Conservation (phyloP, 306 rosid species). For the Acacia melanoxylon region DNA sequence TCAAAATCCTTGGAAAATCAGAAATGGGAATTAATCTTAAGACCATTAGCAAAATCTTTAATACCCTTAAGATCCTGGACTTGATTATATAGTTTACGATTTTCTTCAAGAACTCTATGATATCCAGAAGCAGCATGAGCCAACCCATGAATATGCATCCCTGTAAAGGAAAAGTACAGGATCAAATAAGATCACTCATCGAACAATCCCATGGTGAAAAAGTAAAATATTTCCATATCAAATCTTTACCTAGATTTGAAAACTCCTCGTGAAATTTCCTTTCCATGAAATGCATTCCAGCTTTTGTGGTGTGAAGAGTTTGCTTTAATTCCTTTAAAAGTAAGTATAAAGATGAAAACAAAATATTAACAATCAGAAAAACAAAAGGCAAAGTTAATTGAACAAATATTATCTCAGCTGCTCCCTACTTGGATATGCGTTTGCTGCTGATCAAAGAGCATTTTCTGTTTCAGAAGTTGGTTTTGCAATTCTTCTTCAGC, state of each 20-base stretch:
- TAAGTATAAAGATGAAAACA: slow-evolving; percentile 9
- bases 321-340: slow-evolving; percentile 68
- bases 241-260: slow-evolving; percentile 67
- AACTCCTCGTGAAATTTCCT: slow-evolving; percentile 87
- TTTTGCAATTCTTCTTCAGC: slow-evolving; percentile 58
- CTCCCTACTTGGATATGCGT: slow-evolving; percentile 66
- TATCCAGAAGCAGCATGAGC: slow-evolving; percentile 96
- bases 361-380: slow-evolving; percentile 15
- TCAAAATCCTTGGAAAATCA: slow-evolving; percentile 2
- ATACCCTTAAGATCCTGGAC: slow-evolving; percentile 98
- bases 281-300: slow-evolving; percentile 86
- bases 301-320: slow-evolving; percentile 69
- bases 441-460: slow-evolving; percentile 76
- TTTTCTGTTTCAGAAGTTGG: slow-evolving; percentile 56
- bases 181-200: slow-evolving; percentile 22
- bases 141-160: slow-evolving; percentile 72
- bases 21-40: slow-evolving; percentile 9
- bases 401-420: slow-evolving; percentile 19
- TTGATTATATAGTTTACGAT: slow-evolving; percentile 88
- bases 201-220: slow-evolving; percentile 5
- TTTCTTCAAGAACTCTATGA: slow-evolving; percentile 91
- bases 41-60: slow-evolving; percentile 16
- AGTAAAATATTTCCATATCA: slow-evolving; percentile 1
- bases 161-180: slow-evolving; percentile 41
- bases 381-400: background rate